Evolutionary conservation across 768 basidiomycete genomes (phyloP).

Genomic region (Strobilomyces dryophilus): DNA sequence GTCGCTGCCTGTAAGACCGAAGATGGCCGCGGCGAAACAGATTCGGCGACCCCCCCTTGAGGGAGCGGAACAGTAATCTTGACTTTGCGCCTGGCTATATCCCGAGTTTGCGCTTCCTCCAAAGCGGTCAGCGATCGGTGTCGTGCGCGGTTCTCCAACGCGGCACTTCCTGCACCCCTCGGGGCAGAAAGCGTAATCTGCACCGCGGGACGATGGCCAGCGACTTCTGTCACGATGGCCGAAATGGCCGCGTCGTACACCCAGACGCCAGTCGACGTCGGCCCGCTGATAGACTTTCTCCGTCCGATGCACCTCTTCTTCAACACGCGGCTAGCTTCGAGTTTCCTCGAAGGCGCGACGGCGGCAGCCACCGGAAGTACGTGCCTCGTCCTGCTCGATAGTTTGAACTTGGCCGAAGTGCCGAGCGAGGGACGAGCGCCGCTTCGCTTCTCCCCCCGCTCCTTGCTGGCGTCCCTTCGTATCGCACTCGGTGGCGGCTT

Average conservation of each 20-base stretch:
- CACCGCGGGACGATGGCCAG: conserved; percentile 13
- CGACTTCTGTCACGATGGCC: conserved; percentile 31
- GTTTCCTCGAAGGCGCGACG: background rate
- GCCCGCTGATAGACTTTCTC: conserved; percentile 41
- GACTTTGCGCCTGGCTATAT: conserved; percentile 9
- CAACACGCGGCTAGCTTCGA: conserved; percentile 32
- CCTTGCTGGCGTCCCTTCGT: conserved; percentile 5
- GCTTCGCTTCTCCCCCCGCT: background rate
- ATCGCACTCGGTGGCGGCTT: background rate
- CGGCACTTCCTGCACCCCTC: background rate
- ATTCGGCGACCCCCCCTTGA: background rate
- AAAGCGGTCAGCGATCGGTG: conserved; percentile 18
- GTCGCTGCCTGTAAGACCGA: background rate
- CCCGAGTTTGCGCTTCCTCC: conserved; percentile 12
- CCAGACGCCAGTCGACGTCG: conserved; percentile 36
- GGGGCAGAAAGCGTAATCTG: conserved; percentile 19
- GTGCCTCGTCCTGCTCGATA: background rate
- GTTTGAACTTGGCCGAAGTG: background rate
- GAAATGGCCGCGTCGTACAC: conserved; percentile 50
- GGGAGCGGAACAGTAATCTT: conserved; percentile 19
- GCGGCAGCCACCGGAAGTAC: background rate
- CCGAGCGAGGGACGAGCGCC: background rate
- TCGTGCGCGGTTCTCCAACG: conserved; percentile 13
- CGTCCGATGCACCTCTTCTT: conserved; percentile 57
- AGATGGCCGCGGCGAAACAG: background rate